A percentile compares a stretch with the other conserved stretches of the same genome.
Conservation (phyloP, 805 yeast species). For the Kuraishia piskuri region DNA sequence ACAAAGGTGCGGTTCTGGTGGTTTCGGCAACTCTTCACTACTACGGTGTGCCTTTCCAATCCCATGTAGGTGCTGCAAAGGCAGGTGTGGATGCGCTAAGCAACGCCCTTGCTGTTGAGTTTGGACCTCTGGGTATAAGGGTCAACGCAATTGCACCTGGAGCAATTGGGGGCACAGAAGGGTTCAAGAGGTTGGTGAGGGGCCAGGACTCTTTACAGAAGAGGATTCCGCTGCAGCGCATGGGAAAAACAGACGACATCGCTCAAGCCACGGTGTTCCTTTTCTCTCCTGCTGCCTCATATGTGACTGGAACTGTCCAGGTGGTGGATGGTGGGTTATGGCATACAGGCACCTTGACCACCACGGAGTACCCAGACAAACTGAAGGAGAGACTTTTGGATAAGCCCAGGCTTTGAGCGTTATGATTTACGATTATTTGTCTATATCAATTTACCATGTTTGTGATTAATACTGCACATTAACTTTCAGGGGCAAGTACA, state of each 20-base stretch:
- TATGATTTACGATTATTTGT: background rate
- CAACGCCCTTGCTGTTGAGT: conserved; percentile 78
- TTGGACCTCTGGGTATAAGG: conserved; percentile 84
- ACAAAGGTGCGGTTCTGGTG: conserved; percentile 67
- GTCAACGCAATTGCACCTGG: conserved; percentile 90
- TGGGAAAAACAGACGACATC: conserved; percentile 69
- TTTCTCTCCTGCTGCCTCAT: conserved; percentile 75
- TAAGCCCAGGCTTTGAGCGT: background rate
- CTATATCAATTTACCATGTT: no score
- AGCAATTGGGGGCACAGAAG: conserved; percentile 81
- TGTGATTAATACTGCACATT: no score
- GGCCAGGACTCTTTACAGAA: conserved; percentile 29
- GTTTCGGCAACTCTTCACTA: conserved; percentile 88
- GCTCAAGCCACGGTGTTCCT: conserved; percentile 82
- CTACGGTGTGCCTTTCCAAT: conserved; percentile 80
- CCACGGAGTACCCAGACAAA: background rate
- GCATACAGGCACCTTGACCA: conserved; percentile 51
- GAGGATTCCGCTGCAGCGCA: conserved; percentile 56
- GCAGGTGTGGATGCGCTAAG: conserved; percentile 91
- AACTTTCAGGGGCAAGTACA: no score
- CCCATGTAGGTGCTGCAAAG: conserved; percentile 91
- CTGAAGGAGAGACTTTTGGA: background rate
- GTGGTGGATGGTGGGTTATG: conserved; percentile 91
- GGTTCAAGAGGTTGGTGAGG: conserved; percentile 55
- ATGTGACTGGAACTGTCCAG: conserved; percentile 66